phyloP scores from a whole-genome alignment of 306 rosid genomes.

The Pueraria montana region DNA sequence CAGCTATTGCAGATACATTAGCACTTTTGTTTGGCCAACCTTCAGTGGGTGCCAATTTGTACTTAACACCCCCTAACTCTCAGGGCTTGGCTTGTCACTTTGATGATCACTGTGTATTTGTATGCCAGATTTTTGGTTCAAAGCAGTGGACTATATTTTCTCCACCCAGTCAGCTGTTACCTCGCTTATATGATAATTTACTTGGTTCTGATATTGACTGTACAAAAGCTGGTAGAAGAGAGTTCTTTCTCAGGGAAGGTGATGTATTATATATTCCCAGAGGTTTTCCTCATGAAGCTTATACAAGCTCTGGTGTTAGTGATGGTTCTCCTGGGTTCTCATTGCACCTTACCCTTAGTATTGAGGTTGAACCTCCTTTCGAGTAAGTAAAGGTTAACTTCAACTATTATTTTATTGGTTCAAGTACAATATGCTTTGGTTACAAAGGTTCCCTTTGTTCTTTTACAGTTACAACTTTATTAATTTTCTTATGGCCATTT shows the following conservation, averaged over 20 bases:
- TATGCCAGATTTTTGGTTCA: constrained; percentile 84
- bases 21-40: constrained; percentile 88
- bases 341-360: constrained; percentile 81
- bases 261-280: constrained; percentile 88
- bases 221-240: constrained; percentile 52
- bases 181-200: constrained; percentile 78
- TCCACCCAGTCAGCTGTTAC: constrained; percentile 61
- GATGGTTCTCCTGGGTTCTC: constrained; percentile 68
- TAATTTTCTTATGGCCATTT: constrained; percentile 25
- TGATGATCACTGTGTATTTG: constrained; percentile 92
- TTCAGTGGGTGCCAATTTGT: constrained; percentile 90
- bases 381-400: constrained; percentile 71
- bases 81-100: constrained; percentile 86
- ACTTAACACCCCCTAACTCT: constrained; percentile 90
- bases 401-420: constrained; percentile 14
- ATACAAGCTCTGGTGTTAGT: constrained; percentile 54
- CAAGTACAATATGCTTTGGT: constrained; percentile 15
- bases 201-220: constrained; percentile 58
- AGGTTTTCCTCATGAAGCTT: constrained; percentile 89
- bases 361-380: constrained; percentile 91
- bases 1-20: constrained; percentile 75
- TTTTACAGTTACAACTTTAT: constrained; percentile 7
- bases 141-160: constrained; percentile 78
- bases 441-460: constrained; percentile 11
- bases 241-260: constrained; percentile 71